phyloP scores from a whole-genome alignment of 2,329 filamentous ascomycete genomes.

The Dothistroma pini region DNA sequence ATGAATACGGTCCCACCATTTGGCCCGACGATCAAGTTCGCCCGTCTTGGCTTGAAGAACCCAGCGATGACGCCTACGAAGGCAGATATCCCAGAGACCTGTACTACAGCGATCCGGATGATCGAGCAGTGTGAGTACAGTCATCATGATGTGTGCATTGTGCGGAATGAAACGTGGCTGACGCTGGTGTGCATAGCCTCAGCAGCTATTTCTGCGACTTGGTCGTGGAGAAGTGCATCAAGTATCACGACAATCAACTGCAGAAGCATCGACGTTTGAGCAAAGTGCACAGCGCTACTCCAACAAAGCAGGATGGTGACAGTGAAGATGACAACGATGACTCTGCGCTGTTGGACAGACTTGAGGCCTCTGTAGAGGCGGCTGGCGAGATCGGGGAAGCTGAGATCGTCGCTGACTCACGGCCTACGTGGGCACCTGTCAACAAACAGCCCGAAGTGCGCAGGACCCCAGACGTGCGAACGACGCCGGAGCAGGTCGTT shows the following conservation, averaged over 20 bases:
- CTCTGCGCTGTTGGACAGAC: not conserved
- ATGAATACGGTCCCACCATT: slow-evolving; percentile 7
- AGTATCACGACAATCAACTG: slow-evolving; percentile 16
- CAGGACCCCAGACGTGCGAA: not conserved
- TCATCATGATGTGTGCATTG: not conserved
- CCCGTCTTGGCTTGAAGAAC: slow-evolving; percentile 11
- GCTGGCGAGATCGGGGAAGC: not conserved
- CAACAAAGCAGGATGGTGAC: not conserved
- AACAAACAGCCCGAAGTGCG: not conserved
- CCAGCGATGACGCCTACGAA: slow-evolving; percentile 7
- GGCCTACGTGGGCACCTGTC: not conserved
- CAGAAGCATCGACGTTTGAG: slow-evolving; percentile 8
- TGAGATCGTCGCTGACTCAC: not conserved
- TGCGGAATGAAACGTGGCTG: slow-evolving; percentile 3
- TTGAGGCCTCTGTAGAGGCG: not conserved
- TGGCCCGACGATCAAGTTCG: slow-evolving; percentile 10
- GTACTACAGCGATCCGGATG: slow-evolving; percentile 5
- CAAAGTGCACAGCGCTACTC: not conserved
- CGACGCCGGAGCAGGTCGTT: not conserved
- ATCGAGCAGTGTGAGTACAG: slow-evolving; percentile 11
- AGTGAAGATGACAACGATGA: slow-evolving; percentile 4
- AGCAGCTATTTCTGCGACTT: slow-evolving; percentile 11
- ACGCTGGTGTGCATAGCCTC: slow-evolving; percentile 4
- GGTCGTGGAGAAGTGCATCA: slow-evolving; percentile 17
- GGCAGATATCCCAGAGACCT: slow-evolving; percentile 10